Evolutionary conservation across 257 asterid genomes (phyloP).

Genomic region (Solanum lycopersicoides): DNA sequence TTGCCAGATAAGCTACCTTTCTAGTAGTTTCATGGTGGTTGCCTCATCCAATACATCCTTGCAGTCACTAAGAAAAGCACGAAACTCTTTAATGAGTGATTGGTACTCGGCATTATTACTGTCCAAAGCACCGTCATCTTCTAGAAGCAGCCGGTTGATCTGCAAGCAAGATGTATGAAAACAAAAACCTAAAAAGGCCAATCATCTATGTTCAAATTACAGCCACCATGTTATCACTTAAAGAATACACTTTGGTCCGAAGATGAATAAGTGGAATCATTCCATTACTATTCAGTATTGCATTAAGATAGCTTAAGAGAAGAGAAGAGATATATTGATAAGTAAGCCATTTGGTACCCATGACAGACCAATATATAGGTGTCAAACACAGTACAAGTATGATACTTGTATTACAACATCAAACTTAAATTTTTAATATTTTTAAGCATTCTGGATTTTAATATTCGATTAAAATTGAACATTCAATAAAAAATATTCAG

Average conservation of each 20-base stretch:
- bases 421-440: not conserved
- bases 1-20: conserved; percentile 46
- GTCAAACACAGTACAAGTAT: not conserved
- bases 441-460: not conserved
- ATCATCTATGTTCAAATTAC: not conserved
- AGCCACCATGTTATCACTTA: not conserved
- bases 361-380: not conserved
- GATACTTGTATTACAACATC: not conserved
- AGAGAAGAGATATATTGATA: not conserved
- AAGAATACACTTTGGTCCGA: not conserved
- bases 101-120: conserved; percentile 55
- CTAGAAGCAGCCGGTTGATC: conserved; percentile 84
- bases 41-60: conserved; percentile 98
- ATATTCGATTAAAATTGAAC: not conserved
- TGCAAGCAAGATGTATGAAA: conserved; percentile 16
- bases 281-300: not conserved
- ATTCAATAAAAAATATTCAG: not conserved
- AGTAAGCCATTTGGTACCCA: not conserved
- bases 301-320: not conserved
- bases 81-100: conserved; percentile 65
- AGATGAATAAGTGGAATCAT: not conserved
- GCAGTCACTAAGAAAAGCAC: conserved; percentile 87
- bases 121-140: conserved; percentile 58
- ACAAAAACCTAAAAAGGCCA: not conserved
- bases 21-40: conserved; percentile 86